Percentiles rank a stretch among this genome's conserved stretches.
Conservation (phyloP, 495 filamentous ascomycete species). For the Baudoinia panamericana region DNA sequence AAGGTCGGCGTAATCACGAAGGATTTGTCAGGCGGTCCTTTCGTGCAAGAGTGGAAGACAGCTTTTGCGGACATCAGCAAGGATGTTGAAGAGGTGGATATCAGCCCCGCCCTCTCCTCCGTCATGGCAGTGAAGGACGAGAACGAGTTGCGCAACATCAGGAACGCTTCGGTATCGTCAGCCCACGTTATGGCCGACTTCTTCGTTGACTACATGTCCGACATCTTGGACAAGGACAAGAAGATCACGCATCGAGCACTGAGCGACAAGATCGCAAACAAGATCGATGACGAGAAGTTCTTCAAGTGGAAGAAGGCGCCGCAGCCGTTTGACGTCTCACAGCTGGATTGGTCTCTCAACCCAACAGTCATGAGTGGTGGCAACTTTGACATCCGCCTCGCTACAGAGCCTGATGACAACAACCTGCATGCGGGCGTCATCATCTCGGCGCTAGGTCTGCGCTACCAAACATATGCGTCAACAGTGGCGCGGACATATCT, state of each 20-base stretch:
- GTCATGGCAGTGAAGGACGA: constrained; percentile 94
- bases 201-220: constrained; percentile 95
- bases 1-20: constrained; percentile 80
- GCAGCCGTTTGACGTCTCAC: constrained; percentile 70
- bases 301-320: constrained; percentile 81
- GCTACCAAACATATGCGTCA: constrained; percentile 89
- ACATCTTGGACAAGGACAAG: constrained; percentile 85
- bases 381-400: constrained; percentile 77
- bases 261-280: constrained; percentile 68
- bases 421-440: constrained; percentile 90
- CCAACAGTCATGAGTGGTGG: constrained; percentile 94
- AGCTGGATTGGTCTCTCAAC: constrained; percentile 85
- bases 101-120: constrained; percentile 63
- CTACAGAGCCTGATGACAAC: constrained; percentile 58
- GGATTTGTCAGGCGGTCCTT: constrained; percentile 71
- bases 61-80: constrained; percentile 58
- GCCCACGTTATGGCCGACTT: constrained; percentile 85
- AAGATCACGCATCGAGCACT: constrained; percentile 84
- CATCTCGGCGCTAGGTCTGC: constrained; percentile 73
- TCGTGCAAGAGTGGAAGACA: constrained; percentile 92
- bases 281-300: constrained; percentile 85
- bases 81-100: constrained; percentile 82
- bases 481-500: constrained; percentile 84
- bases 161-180: constrained; percentile 82
- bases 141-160: constrained; percentile 82